A percentile compares a stretch with the other conserved stretches of the same genome.
Conservation (phyloP, 306 rosid genomes). For the Senna siamea region DNA sequence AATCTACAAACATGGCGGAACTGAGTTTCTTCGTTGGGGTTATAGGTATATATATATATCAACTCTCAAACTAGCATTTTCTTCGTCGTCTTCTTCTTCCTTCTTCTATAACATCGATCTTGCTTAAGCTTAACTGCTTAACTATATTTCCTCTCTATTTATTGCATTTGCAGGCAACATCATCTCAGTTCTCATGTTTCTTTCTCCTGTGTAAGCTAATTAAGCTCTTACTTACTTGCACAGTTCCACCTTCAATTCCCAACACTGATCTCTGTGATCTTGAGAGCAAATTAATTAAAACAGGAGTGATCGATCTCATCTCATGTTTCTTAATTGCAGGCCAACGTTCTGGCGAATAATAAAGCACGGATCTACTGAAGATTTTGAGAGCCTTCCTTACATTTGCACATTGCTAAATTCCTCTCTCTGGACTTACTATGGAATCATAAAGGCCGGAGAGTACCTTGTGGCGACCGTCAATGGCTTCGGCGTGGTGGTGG, state of each 20-base stretch:
- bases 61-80: too few relatives aligned
- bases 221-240: constrained; percentile 21
- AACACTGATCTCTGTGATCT: too few relatives aligned
- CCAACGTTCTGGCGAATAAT: constrained; percentile 59
- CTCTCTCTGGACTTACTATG: constrained; percentile 73
- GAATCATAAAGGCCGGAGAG: constrained; percentile 57
- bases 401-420: constrained; percentile 67
- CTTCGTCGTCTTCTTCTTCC: not conserved
- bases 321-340: too few relatives aligned
- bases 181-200: constrained; percentile 71
- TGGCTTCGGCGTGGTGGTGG: constrained; percentile 62
- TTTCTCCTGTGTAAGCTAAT: constrained; percentile 76
- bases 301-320: too few relatives aligned
- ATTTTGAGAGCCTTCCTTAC: constrained; percentile 70
- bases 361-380: constrained; percentile 53
- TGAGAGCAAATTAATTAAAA: too few relatives aligned
- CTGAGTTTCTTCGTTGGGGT: constrained; percentile 58
- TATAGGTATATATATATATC: too few relatives aligned
- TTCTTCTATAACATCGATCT: too few relatives aligned
- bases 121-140: too few relatives aligned
- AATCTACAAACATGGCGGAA: constrained; percentile 46
- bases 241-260: too few relatives aligned
- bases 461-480: constrained; percentile 67
- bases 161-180: constrained; percentile 54
- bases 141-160: too few relatives aligned